Percentiles rank a stretch among this genome's conserved stretches.
Conservation (phyloP, 345 rosid genomes). For the Rhodamnia rubescens region DNA sequence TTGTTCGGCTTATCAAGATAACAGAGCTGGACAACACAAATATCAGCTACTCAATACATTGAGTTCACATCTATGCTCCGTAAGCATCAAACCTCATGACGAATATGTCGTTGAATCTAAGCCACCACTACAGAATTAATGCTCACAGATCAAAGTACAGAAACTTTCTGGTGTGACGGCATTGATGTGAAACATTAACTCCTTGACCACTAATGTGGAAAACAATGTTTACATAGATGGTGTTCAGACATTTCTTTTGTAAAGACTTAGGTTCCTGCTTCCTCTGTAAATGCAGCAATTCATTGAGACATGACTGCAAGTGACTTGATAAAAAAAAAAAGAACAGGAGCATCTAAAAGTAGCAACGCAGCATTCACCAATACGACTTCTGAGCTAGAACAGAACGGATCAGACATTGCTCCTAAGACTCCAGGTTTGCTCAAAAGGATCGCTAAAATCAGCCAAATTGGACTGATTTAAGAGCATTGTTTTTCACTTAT, state of each 20-base stretch:
- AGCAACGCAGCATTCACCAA: neutral
- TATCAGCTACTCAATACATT: neutral
- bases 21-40: neutral
- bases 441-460: neutral
- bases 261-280: neutral
- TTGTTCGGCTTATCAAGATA: neutral
- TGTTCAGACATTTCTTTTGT: neutral
- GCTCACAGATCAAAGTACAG: neutral
- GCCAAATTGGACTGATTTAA: neutral
- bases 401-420: neutral
- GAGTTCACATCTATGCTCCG: neutral
- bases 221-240: neutral
- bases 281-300: neutral
- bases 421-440: neutral
- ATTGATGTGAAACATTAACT: neutral
- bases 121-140: neutral
- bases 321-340: neutral
- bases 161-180: neutral
- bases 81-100: neutral
- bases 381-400: neutral
- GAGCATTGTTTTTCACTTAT: neutral
- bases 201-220: neutral
- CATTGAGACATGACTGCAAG: neutral
- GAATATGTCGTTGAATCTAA: neutral
- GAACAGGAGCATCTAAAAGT: neutral